Evolutionary conservation across 2,329 filamentous ascomycete genomes (phyloP).

Genomic region (Ilyonectria mors-panacis): DNA sequence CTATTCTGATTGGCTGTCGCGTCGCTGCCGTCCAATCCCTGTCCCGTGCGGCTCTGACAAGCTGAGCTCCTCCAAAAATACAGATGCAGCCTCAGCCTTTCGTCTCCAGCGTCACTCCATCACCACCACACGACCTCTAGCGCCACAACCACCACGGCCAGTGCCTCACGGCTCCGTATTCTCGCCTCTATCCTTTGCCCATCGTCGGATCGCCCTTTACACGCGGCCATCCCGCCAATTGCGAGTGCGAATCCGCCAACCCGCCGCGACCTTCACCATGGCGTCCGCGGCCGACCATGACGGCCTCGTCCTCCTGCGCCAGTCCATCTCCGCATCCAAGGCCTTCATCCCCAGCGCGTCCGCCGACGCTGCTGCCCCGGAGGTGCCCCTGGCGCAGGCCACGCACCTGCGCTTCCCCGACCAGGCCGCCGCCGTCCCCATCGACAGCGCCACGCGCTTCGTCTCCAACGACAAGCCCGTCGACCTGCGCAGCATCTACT

Average conservation of each 20-base stretch:
- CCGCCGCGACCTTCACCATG: conserved; percentile 60
- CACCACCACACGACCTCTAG: conserved; percentile 4
- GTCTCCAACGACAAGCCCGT: conserved; percentile 81
- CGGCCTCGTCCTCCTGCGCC: conserved; percentile 86
- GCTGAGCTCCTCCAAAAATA: conserved; percentile 42
- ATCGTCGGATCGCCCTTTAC: background rate
- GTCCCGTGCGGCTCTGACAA: conserved; percentile 21
- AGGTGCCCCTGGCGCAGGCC: conserved; percentile 80
- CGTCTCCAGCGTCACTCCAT: conserved; percentile 37
- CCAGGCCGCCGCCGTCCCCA: conserved; percentile 68
- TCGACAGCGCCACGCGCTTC: conserved; percentile 87
- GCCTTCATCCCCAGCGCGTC: conserved; percentile 82
- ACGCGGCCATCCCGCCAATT: background rate
- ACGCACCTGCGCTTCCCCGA: conserved; percentile 83
- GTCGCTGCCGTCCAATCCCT: conserved; percentile 23
- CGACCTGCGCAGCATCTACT: conserved; percentile 94
- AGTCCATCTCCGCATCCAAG: conserved; percentile 80
- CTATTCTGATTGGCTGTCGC: conserved; percentile 39
- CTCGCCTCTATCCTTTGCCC: background rate
- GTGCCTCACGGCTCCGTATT: background rate
- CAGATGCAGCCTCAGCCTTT: conserved; percentile 46
- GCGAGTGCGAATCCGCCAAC: background rate
- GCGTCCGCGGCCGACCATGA: conserved; percentile 74
- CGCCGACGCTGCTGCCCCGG: conserved; percentile 72
- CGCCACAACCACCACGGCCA: conserved; percentile 17